phyloP scores from a whole-genome alignment of 306 rosid species.

The Gynostemma pentaphyllum region DNA sequence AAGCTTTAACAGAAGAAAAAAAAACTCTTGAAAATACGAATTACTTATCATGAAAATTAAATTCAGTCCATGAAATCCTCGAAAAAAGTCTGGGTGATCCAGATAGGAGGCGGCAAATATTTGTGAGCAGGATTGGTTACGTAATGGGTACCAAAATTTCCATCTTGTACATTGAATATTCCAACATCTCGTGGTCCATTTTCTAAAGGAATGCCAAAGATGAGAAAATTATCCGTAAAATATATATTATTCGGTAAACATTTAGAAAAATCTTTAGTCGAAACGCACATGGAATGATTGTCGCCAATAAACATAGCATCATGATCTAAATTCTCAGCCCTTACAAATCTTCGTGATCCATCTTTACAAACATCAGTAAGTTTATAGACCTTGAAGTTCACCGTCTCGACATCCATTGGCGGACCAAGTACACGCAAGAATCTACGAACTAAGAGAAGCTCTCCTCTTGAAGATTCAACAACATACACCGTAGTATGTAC shows the following conservation, averaged over 20 bases:
- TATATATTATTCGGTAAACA: too few relatives aligned
- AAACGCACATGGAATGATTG: neutral
- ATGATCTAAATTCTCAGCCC: neutral
- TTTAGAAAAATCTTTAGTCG: too few relatives aligned
- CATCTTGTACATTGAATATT: neutral
- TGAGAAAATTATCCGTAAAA: neutral
- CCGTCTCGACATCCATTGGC: too few relatives aligned
- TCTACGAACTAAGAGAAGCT: neutral
- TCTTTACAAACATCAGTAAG: neutral
- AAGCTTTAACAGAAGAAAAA: too few relatives aligned
- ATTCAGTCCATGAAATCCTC: too few relatives aligned
- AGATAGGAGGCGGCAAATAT: neutral
- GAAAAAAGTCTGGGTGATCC: too few relatives aligned
- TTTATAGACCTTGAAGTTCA: neutral
- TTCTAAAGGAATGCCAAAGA: rapidly evolving
- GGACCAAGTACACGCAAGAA: neutral
- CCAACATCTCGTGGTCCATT: neutral
- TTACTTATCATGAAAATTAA: too few relatives aligned
- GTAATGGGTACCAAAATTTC: neutral
- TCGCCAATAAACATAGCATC: neutral
- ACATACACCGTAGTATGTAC: neutral
- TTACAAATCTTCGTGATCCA: neutral
- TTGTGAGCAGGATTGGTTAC: neutral
- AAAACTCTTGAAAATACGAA: too few relatives aligned
- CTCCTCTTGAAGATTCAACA: neutral